Base-by-base conservation (phyloP, 306 rosid genomes). In the Fagus crenata region DNA sequence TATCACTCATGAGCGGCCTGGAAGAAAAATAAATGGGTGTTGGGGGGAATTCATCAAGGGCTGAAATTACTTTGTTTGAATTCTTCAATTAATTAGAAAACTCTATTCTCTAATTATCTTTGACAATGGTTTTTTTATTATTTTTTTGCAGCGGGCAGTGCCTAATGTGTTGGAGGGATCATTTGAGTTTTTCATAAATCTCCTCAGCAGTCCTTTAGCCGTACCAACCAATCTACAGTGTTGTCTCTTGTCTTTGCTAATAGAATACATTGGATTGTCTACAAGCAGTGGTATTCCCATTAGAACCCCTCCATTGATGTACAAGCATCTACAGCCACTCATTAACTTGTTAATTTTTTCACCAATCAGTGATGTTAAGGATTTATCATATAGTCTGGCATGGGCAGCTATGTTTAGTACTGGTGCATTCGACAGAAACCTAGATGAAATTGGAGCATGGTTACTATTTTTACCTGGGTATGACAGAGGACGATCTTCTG, bases 321-420 rank as follows among this genome's bases (percentile, higher is more conserved):
- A 88, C 89, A 89, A 84, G 86, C 91, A 95, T 84, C 88, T 95
- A n/a, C 90, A 92, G 72, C 68, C 87, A 59, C 88, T 90, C 78
- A 83, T 92, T 81, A 84, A 83, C 81, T 82, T 95, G 83, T 83
- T 89, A 53, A 81, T 95, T 74, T 91, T 81, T 77, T 92, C 98
- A 72, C 83, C 89, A 18, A 60, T 74, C 72, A 77, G 53, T 32
- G 85, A 58, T 71, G 53, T 90, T 65, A 86, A 79, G 81, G 87
- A 85, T 79, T 83, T 82, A 71, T 95, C 97, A 12, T 87, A 89
- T 77, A 74, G 76, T 82, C 81, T 95, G 78, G 90, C 93, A 54
- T 83, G 78, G 85, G 96, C 92, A 49, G 93, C 97, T 70, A 87
- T 95, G 89, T 85, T 86, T 75, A 92, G 97, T 83, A 92, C 98